A percentile compares a stretch with the other conserved stretches of the same genome.
Evolutionary conservation across 495 filamentous ascomycete species (phyloP).

Genomic region (Podospora australis): DNA sequence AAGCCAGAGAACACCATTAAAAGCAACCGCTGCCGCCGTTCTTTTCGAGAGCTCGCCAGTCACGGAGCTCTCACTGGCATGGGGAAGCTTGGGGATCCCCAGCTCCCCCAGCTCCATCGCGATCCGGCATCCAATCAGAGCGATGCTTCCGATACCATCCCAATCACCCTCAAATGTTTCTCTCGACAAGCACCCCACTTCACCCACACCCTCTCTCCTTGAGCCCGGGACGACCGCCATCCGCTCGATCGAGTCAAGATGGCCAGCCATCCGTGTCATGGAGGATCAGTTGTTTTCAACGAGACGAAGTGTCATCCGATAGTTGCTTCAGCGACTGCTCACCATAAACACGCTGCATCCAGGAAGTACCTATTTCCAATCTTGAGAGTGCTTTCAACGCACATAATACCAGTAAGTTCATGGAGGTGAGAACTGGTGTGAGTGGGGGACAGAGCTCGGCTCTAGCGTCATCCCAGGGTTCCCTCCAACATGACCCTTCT

Average conservation of each 20-base stretch:
- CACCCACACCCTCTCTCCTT: constrained; percentile 10
- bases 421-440: too few species aligned
- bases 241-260: constrained; percentile 26
- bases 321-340: neutral
- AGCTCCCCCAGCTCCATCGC: constrained; percentile 17
- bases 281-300: neutral
- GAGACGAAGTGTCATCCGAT: neutral
- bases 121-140: constrained; percentile 18
- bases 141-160: neutral
- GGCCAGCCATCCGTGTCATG: constrained; percentile 15
- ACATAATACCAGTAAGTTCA: too few species aligned
- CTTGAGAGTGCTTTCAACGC: too few species aligned
- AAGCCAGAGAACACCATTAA: neutral
- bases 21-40: neutral
- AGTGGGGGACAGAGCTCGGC: neutral
- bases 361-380: too few species aligned
- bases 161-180: neutral
- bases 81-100: constrained; percentile 16
- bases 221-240: constrained; percentile 9
- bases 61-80: neutral
- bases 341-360: too few species aligned
- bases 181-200: constrained; percentile 16
- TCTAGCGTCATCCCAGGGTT: constrained; percentile 3
- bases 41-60: neutral
- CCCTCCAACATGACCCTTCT: too few species aligned